Base-by-base conservation (phyloP, 129 eudicot genomes). In the Solidago caesia region DNA sequence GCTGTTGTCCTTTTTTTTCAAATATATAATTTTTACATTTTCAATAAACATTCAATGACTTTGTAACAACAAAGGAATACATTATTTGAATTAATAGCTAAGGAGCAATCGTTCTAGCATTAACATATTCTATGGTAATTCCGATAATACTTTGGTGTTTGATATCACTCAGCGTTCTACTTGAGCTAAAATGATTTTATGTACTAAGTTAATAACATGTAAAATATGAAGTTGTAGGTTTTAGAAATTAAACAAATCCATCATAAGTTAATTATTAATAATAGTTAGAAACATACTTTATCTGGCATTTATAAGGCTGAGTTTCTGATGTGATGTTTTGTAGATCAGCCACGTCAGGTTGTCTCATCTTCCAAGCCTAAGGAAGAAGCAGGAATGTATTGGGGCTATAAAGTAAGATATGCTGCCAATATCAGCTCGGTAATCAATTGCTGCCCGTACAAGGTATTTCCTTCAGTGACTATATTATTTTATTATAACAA, bases 321-420 rank as follows among this genome's bases (percentile, higher is more conserved):
- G 47, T 63, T 10, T 39, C 46, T 70, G 27, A 27, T 73, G 59
- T 73, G 68, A 58, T 60, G 57, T 33, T 77, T 80, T 77, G 45
- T 75, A 93, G 96, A 79, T 81, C 73, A 82, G 44, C 82, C 81
- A 5, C 96, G 59, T 56, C 84, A 84, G 79, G 76, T 91, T 67
- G 96, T 94, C 49, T 73, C 97, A 8, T 85, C 96, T 44, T 84
- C 89, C 47, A 88, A 80, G 73, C 98, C 98, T 60, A 82, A 73
- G 80, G 95, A 89, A 68, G 90, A 86, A 75, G 85, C 69, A 45
- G 96, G 96, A 57, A 87, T 79, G 81, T 94, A 90, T 73, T 94
- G 98, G 98, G 98, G 98, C 33, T 91, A 94, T 70, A 94, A 81
- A 76, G 97, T 91, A 68, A 80, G 98, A 76, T 91, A 94, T 79